Evolutionary conservation across 768 basidiomycete species (phyloP).

Genomic region (Chalciporus piperatus): DNA sequence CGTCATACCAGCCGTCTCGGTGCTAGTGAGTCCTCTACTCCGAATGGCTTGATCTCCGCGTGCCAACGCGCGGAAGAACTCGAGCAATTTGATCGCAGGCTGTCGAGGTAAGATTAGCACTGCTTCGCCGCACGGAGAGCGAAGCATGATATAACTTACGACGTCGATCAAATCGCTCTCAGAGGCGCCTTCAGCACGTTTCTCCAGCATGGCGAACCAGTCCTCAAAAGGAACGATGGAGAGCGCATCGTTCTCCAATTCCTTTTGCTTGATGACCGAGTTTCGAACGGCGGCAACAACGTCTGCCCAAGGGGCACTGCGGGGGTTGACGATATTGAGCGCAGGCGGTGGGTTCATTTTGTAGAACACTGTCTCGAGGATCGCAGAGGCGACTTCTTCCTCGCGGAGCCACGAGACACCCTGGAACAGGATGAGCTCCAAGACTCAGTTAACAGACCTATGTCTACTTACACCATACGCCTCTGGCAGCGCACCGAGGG

Average conservation of each 20-base stretch:
- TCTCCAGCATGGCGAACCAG: slow-evolving; percentile 33
- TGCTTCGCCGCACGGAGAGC: too few relatives aligned
- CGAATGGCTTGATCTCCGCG: slow-evolving; percentile 14
- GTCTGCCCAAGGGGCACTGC: slow-evolving; percentile 30
- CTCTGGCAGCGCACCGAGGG: slow-evolving; percentile 27
- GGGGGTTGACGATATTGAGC: slow-evolving; percentile 41
- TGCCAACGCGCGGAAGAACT: slow-evolving; percentile 30
- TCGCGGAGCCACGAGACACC: slow-evolving; percentile 43
- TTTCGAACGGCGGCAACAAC: slow-evolving; percentile 27
- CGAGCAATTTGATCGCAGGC: slow-evolving; percentile 36
- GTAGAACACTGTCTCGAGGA: slow-evolving; percentile 30
- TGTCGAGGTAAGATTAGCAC: slow-evolving; percentile 1
- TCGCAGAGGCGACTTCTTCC: slow-evolving; percentile 34
- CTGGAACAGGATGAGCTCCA: slow-evolving; percentile 17
- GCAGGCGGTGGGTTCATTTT: slow-evolving; percentile 16
- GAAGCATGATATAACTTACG: slow-evolving; percentile 21
- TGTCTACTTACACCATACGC: slow-evolving; percentile 31
- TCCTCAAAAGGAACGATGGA: slow-evolving; percentile 33
- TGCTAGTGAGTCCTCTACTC: background rate
- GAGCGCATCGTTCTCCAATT: slow-evolving; percentile 9
- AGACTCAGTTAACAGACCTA: background rate
- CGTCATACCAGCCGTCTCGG: slow-evolving; percentile 21
- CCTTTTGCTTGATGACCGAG: slow-evolving; percentile 13
- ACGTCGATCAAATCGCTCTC: slow-evolving; percentile 30
- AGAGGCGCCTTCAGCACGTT: slow-evolving; percentile 13